These are phyloP conservation scores for Chrysochromulina parva DNA, from an alignment of 78 protist genomes.

Conservation along the genomic window DNA sequence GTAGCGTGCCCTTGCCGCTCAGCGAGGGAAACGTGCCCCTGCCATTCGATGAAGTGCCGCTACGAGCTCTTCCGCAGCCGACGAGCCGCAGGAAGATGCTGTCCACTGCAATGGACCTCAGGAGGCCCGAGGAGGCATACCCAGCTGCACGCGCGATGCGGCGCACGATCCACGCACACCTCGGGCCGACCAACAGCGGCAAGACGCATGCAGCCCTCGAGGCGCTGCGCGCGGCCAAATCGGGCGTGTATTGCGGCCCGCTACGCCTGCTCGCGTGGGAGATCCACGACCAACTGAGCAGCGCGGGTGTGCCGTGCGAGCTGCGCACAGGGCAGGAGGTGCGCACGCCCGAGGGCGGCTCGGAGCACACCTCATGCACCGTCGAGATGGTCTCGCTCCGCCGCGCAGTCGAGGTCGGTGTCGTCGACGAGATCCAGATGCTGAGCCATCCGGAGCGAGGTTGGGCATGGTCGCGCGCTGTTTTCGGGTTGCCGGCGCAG, in stretches of 20 bases:
- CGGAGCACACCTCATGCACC: conserved; percentile 23
- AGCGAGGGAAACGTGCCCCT: no score
- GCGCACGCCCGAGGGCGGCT: not conserved
- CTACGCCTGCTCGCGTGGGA: conserved; percentile 37
- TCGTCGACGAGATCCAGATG: conserved; percentile 35
- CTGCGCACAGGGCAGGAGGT: conserved; percentile 17
- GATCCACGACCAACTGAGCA: not conserved
- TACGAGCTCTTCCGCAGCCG: no score
- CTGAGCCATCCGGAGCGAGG: not conserved
- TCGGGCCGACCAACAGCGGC: conserved; percentile 27
- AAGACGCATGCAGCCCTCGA: not conserved
- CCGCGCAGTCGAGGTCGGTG: not conserved
- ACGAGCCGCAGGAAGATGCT: no score
- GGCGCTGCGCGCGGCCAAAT: not conserved
- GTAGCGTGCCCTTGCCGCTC: no score
- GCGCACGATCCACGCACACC: not conserved
- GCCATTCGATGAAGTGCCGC: no score
- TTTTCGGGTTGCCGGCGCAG: conserved; percentile 10
- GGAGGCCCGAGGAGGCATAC: not conserved
- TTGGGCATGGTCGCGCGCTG: conserved; percentile 39
- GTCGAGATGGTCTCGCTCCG: not conserved
- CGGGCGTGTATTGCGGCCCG: conserved; percentile 24
- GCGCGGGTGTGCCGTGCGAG: conserved; percentile 21
- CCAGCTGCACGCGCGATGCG: not conserved
- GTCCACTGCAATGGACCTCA: not conserved